Base-by-base conservation (phyloP, 768 basidiomycete genomes). In the Russula griseocarnosa region DNA sequence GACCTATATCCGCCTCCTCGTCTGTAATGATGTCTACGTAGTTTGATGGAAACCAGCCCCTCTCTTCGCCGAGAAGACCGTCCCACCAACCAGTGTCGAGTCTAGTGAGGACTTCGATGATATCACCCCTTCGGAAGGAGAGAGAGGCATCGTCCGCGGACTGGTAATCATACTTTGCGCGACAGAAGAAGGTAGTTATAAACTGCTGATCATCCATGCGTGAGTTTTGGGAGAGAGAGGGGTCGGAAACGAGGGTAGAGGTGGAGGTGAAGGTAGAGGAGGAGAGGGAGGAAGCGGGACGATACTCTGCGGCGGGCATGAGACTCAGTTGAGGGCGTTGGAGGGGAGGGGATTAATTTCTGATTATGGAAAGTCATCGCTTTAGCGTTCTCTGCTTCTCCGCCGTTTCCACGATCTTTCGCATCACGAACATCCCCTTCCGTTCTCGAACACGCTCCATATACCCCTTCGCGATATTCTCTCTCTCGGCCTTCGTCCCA, bases 51-150 rank as follows among this genome's bases (percentile, higher is more conserved):
- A 99, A 96, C 93, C 93, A 96, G 62, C 96, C 96, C 56, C 96
- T 85, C 73, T 90, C 88, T 60, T 92, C 90, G 54, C 86, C 85
- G 24, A 97, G 81, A 63, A 97, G 78, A 5, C 96, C 96, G 74
- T 99, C 96, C 97, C 95, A 98, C 96, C 96, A 99, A 18, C 96
- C 96, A 5, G 91, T 91, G 42, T 92, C 90, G 60, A 98, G 85
- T 70, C 87, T 88, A 13, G 89, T 91, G 58, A 96, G 81, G 64
- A 98, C 93, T 74, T 98, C 93, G 68, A 99, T 97, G 69, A 98
- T 82, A 72, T 98, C 94, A 67, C 87, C 89, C 69, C 83, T 85
- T 66, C 74, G 79, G 74, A 99, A 98, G 18, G 91, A 91, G 50
- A 99, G 83, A 0, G 96, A 90, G 2, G 94, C 93, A 50, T 84